Evolutionary conservation across 495 filamentous ascomycete genomes (phyloP).

Genomic region (Penicillium egyptiacum): DNA sequence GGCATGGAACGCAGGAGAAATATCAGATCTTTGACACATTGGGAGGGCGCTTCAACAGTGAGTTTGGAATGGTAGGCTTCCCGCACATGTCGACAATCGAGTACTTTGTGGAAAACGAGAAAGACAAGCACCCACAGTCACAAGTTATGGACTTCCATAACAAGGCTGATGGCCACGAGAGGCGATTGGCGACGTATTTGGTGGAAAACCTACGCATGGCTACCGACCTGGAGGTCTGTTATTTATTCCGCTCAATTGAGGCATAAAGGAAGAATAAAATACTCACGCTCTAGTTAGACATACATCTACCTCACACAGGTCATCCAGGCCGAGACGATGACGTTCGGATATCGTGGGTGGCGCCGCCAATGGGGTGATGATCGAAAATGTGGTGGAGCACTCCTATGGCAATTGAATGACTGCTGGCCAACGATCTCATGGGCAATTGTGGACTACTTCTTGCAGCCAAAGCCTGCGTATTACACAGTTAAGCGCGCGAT

Average conservation of each 20-base stretch:
- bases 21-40: constrained; percentile 90
- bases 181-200: constrained; percentile 82
- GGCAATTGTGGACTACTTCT: constrained; percentile 84
- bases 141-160: constrained; percentile 94
- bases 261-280: background rate
- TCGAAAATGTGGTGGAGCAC: constrained; percentile 75
- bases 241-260: background rate
- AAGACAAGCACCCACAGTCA: constrained; percentile 82
- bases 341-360: constrained; percentile 88
- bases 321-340: constrained; percentile 86
- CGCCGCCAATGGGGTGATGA: constrained; percentile 86
- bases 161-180: constrained; percentile 88
- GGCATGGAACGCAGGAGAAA: constrained; percentile 90
- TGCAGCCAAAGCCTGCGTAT: constrained; percentile 83
- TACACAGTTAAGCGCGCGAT: constrained; percentile 82
- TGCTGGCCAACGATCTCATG: constrained; percentile 93
- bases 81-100: constrained; percentile 84
- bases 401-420: constrained; percentile 97
- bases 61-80: constrained; percentile 96
- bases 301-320: constrained; percentile 91
- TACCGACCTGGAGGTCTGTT: constrained; percentile 53
- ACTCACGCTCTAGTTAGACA: constrained; percentile 46
- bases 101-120: constrained; percentile 68
- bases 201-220: constrained; percentile 77
- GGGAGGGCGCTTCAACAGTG: constrained; percentile 83